Evolutionary conservation across 345 rosid species (phyloP).

Genomic region (Linum lewisii): DNA sequence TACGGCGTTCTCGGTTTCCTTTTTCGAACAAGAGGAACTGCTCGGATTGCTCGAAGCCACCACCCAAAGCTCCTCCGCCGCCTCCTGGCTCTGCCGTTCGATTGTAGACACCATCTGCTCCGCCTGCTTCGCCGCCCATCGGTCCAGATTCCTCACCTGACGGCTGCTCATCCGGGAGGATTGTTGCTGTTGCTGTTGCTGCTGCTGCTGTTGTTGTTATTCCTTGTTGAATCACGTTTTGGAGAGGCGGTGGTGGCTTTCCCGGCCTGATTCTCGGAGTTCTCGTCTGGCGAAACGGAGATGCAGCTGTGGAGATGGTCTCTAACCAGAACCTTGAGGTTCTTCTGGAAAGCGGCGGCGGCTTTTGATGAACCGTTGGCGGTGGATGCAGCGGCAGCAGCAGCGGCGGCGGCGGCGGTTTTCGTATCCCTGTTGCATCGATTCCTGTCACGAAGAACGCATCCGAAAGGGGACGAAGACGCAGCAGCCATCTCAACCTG

Average conservation of each 20-base stretch:
- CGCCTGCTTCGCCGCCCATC: conserved; percentile 39
- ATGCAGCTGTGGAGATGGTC: conserved; percentile 39
- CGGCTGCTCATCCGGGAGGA: conserved; percentile 4
- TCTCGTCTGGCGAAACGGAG: conserved; percentile 18
- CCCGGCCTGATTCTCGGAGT: conserved; percentile 5
- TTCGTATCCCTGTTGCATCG: conserved; percentile 27
- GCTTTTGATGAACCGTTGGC: not conserved
- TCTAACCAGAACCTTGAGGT: conserved; percentile 51
- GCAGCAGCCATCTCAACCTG: conserved; percentile 44
- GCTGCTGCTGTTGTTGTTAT: not conserved
- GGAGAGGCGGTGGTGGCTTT: conserved; percentile 1
- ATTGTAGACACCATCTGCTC: conserved; percentile 26
- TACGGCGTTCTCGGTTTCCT: not conserved
- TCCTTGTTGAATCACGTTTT: conserved; percentile 10
- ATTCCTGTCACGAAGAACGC: conserved; percentile 48
- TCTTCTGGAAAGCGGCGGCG: conserved; percentile 36
- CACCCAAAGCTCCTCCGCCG: conserved; percentile 19
- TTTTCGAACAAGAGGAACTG: conserved; percentile 2
- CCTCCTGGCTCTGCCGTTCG: conserved; percentile 25
- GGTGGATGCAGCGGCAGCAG: not conserved
- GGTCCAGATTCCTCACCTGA: conserved; percentile 27
- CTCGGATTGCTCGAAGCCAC: conserved; percentile 10
- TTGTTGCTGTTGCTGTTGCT: not conserved
- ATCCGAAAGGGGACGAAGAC: conserved; percentile 48
- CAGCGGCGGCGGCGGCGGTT: conserved; percentile 27